phyloP scores from a whole-genome alignment of 441 rosid genomes.

The Pelargonium australe region DNA sequence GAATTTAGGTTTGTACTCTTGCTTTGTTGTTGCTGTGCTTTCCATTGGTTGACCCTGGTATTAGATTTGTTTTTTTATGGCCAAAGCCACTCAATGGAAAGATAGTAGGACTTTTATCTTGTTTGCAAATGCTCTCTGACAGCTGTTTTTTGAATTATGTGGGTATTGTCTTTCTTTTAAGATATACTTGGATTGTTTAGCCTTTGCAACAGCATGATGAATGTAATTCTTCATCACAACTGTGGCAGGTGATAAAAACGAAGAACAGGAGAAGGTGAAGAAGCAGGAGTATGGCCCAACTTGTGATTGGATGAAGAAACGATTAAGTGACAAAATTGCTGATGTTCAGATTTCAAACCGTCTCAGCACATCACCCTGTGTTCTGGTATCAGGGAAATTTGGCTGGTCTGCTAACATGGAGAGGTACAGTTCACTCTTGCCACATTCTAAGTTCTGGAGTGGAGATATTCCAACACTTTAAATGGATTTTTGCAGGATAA shows the following conservation, averaged over 20 bases:
- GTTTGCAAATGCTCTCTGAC: too few relatives aligned
- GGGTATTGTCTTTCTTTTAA: too few relatives aligned
- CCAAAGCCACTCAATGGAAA: too few relatives aligned
- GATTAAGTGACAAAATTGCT: conserved; percentile 87
- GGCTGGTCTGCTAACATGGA: conserved; percentile 99
- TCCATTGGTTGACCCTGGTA: not conserved
- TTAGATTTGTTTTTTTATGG: not conserved
- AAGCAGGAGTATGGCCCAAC: conserved; percentile 69
- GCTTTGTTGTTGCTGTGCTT: not conserved
- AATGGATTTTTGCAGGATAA: conserved; percentile 15
- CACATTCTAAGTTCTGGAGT: too few relatives aligned
- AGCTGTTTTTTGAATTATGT: too few relatives aligned
- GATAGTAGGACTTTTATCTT: too few relatives aligned
- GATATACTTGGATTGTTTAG: too few relatives aligned
- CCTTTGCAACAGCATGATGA: not conserved
- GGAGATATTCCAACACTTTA: too few relatives aligned
- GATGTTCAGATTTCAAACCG: conserved; percentile 92
- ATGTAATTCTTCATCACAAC: not conserved
- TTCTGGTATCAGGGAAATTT: conserved; percentile 90
- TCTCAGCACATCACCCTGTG: conserved; percentile 85
- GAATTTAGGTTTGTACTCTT: conserved; percentile 59
- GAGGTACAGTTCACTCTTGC: conserved; percentile 37
- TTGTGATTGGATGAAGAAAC: conserved; percentile 93
- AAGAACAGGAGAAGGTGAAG: conserved; percentile 72
- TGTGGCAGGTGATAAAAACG: conserved; percentile 79